These are phyloP conservation scores for Cyclanthera cordifolia DNA, from an alignment of 306 rosid genomes.

Conservation along the genomic window DNA sequence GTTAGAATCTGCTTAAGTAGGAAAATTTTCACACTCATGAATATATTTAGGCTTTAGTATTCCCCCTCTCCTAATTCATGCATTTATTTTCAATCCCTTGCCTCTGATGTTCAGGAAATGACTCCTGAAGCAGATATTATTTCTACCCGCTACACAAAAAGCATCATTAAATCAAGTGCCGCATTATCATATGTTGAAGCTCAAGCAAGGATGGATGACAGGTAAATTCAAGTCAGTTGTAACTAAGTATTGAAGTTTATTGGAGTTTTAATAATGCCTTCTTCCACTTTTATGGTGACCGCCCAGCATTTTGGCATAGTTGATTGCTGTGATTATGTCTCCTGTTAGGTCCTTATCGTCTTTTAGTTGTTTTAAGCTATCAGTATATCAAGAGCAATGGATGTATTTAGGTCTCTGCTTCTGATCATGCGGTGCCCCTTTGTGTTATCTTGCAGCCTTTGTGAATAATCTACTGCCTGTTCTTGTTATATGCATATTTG, in stretches of 20 bases:
- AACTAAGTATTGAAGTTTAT: constrained; percentile 9
- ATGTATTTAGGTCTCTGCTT: neutral
- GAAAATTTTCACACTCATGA: neutral
- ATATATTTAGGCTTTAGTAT: neutral
- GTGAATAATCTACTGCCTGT: neutral
- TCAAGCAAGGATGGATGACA: constrained; percentile 97
- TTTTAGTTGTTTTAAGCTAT: neutral
- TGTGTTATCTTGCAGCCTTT: neutral
- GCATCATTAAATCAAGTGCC: constrained; percentile 78
- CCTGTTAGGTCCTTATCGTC: neutral
- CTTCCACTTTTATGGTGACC: neutral
- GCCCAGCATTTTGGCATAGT: neutral
- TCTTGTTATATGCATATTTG: neutral
- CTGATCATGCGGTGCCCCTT: neutral
- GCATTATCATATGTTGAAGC: constrained; percentile 93
- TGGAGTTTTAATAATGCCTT: constrained; percentile 6
- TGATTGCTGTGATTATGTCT: neutral
- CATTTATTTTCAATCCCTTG: constrained; percentile 9
- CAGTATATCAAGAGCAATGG: neutral
- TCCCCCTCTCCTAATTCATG: neutral
- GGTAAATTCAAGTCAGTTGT: constrained; percentile 34
- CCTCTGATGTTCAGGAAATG: constrained; percentile 63
- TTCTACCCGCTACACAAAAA: constrained; percentile 67
- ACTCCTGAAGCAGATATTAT: constrained; percentile 85
- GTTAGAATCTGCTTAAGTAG: neutral